Evolutionary conservation across 106 monocot genomes (phyloP).

Genomic region (Dactylorhiza incarnata): DNA sequence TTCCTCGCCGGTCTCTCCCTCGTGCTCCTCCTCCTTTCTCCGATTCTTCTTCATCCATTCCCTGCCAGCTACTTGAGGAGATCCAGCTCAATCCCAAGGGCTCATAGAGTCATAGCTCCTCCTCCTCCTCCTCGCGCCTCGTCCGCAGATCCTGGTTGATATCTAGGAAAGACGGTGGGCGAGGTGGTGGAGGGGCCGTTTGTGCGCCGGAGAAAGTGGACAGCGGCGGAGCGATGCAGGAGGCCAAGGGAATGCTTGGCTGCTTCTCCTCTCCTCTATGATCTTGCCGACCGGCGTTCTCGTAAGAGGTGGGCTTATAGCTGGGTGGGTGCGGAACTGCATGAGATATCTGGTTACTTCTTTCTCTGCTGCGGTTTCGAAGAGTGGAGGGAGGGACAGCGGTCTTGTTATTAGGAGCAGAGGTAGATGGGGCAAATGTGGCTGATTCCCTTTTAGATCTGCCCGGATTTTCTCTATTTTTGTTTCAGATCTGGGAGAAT

Average conservation of each 20-base stretch:
- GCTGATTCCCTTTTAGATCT: slow-evolving; percentile 16
- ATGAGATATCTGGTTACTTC: slow-evolving; percentile 15
- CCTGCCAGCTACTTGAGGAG: not conserved
- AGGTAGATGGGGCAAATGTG: slow-evolving; percentile 34
- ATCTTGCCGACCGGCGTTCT: not conserved
- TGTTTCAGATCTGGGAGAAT: not conserved
- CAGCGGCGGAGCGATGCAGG: not conserved
- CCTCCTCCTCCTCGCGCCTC: not conserved
- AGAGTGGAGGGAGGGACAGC: slow-evolving; percentile 11
- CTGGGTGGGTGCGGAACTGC: slow-evolving; percentile 1
- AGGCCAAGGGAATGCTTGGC: not conserved
- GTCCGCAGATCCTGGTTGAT: not conserved
- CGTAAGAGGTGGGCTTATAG: not conserved
- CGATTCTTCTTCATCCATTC: not conserved
- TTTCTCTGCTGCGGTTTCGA: slow-evolving; percentile 1
- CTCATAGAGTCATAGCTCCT: not conserved
- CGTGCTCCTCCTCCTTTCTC: not conserved
- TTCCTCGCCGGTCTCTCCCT: not conserved
- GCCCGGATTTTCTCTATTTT: not conserved
- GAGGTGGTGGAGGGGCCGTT: not conserved
- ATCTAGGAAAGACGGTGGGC: not conserved
- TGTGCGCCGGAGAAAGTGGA: not conserved
- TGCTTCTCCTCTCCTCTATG: slow-evolving; percentile 26
- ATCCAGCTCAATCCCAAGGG: not conserved
- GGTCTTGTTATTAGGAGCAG: slow-evolving; percentile 24